Percentiles rank a stretch among this genome's conserved stretches.
These are phyloP conservation scores for Colletotrichum sp. DNA, from an alignment of 2,329 filamentous ascomycete species.

Conservation along the genomic window DNA sequence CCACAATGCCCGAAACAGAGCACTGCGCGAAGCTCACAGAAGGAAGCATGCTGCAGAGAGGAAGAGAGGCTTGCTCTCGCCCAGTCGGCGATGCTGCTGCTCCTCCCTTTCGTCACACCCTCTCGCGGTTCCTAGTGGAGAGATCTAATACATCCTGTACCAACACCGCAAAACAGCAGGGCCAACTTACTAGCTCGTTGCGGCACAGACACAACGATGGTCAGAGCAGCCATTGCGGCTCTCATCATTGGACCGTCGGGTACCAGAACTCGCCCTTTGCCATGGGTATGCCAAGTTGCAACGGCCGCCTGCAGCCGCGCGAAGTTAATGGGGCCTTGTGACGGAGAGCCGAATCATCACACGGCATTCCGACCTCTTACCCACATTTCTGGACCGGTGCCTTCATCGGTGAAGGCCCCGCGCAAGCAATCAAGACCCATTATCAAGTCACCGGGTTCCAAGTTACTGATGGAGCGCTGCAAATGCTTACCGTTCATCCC, in stretches of 20 bases:
- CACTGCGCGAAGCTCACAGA: neutral
- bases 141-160: constrained; percentile 2
- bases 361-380: neutral
- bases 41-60: neutral
- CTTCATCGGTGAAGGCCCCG: constrained; percentile 10
- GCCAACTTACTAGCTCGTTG: neutral
- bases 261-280: neutral
- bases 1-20: neutral
- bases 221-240: constrained; percentile 1
- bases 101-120: constrained; percentile 14
- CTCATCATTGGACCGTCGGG: constrained; percentile 7
- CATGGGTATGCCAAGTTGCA: constrained; percentile 18
- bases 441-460: neutral
- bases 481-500: neutral
- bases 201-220: neutral
- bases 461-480: neutral
- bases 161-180: neutral
- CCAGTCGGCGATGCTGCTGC: neutral
- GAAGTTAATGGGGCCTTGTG: constrained; percentile 6
- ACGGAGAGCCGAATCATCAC: constrained; percentile 1
- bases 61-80: neutral
- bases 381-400: neutral
- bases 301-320: constrained; percentile 19
- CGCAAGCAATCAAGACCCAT: neutral
- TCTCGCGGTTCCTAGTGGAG: constrained; percentile 5